Percentiles rank a stretch among this genome's conserved stretches.
These are phyloP conservation scores for Astrothelium macrocarpum DNA, from an alignment of 495 filamentous ascomycete species.

Conservation along the genomic window DNA sequence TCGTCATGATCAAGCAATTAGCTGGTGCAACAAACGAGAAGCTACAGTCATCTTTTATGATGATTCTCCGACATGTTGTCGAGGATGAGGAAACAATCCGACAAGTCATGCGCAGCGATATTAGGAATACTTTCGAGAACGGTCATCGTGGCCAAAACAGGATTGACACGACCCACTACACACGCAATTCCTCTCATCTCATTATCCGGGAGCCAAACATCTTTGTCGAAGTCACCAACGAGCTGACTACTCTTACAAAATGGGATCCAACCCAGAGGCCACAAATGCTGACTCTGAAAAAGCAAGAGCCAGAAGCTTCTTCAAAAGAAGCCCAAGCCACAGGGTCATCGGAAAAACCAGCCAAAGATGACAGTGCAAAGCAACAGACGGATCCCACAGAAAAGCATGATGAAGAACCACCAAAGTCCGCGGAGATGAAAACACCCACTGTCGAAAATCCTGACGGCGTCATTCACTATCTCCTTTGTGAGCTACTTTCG, in stretches of 20 bases:
- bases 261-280: conserved; percentile 50
- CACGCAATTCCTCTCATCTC: conserved; percentile 70
- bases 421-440: conserved; percentile 60
- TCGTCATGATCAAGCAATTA: conserved; percentile 89
- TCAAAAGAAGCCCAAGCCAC: neutral
- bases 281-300: conserved; percentile 51
- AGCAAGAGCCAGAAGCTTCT: conserved; percentile 32
- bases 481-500: conserved; percentile 85
- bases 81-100: conserved; percentile 88
- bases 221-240: conserved; percentile 85
- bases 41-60: conserved; percentile 71
- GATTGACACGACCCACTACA: conserved; percentile 61
- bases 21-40: conserved; percentile 64
- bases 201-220: conserved; percentile 74
- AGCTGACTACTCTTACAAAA: conserved; percentile 61
- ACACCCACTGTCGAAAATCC: conserved; percentile 82
- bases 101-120: conserved; percentile 88
- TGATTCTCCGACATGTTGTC: conserved; percentile 83
- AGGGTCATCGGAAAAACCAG: conserved; percentile 1
- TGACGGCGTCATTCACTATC: conserved; percentile 91
- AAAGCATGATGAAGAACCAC: conserved; percentile 37
- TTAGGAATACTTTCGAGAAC: conserved; percentile 59
- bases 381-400: conserved; percentile 27
- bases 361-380: conserved; percentile 33
- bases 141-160: conserved; percentile 45